These are phyloP conservation scores for Tetrahymena thermophila DNA, from an alignment of 73 alveolate species.

Conservation along the genomic window DNA sequence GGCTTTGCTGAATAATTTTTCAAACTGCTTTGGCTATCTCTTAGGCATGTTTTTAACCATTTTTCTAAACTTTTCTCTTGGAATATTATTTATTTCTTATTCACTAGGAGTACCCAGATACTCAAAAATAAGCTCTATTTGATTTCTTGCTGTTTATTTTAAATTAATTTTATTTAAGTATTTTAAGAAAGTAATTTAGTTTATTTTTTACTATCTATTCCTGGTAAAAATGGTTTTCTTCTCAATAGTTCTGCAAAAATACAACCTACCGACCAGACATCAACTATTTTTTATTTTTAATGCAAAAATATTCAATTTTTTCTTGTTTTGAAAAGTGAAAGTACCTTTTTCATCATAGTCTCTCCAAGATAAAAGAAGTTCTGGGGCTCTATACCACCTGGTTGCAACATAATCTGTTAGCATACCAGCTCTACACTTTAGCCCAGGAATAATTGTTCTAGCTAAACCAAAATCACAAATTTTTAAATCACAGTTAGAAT, in stretches of 20 bases:
- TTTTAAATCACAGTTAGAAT: constrained; percentile 43
- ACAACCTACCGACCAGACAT: constrained; percentile 93
- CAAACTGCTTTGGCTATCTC: constrained; percentile 13
- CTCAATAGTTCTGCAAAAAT: constrained; percentile 82
- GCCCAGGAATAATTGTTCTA: constrained; percentile 44
- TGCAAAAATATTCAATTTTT: not conserved
- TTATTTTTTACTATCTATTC: constrained; percentile 59
- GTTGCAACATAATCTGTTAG: constrained; percentile 59
- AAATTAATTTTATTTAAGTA: not conserved
- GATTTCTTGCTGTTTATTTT: constrained; percentile 25
- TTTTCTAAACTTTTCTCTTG: constrained; percentile 13
- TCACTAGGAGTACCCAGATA: constrained; percentile 81
- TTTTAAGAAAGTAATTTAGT: not conserved
- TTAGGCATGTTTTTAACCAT: constrained; percentile 1
- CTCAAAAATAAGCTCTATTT: constrained; percentile 76
- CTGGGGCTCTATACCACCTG: constrained; percentile 87
- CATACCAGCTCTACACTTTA: not conserved
- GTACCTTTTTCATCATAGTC: constrained; percentile 17
- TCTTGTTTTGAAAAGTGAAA: not conserved
- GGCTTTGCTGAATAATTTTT: constrained; percentile 19
- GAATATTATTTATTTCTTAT: constrained; percentile 33
- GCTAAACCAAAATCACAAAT: constrained; percentile 68
- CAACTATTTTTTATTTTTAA: constrained; percentile 30
- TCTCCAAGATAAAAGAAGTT: constrained; percentile 51
- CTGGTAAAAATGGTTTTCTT: constrained; percentile 81